Percentiles rank a stretch among this genome's conserved stretches.
Conservation (phyloP, 176 grass and related monocot species). For the Phragmites australis region DNA sequence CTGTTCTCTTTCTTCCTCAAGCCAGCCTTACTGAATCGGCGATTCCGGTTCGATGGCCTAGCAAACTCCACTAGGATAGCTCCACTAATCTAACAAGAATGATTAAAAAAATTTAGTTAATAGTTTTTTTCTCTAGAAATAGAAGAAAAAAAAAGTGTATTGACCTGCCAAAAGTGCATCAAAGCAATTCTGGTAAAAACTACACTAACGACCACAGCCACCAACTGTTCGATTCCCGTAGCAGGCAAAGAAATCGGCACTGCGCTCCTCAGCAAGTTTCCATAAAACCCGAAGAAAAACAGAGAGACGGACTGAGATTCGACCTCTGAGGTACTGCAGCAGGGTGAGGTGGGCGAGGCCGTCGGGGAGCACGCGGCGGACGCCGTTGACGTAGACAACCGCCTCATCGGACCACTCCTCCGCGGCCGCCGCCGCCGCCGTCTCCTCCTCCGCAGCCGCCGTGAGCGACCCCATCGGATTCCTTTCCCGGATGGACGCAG, state of each 20-base stretch:
- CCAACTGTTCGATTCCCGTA: background rate
- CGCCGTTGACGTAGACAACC: slow-evolving; percentile 87
- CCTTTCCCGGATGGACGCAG: background rate
- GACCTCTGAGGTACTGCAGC: slow-evolving; percentile 93
- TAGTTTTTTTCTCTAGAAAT: background rate
- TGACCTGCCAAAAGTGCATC: background rate
- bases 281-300: background rate
- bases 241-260: background rate
- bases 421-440: slow-evolving; percentile 9
- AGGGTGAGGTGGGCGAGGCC: slow-evolving; percentile 91
- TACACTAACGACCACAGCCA: background rate
- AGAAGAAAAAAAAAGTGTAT: background rate
- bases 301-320: background rate
- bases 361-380: slow-evolving; percentile 78
- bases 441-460: slow-evolving; percentile 45
- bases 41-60: background rate
- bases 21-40: background rate
- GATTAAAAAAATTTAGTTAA: too few relatives aligned
- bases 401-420: slow-evolving; percentile 79
- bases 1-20: background rate
- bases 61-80: background rate
- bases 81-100: background rate
- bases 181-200: background rate
- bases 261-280: background rate
- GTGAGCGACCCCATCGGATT: slow-evolving; percentile 72